Conservation (phyloP, 306 rosid species). For the Fragaria vesca region DNA sequence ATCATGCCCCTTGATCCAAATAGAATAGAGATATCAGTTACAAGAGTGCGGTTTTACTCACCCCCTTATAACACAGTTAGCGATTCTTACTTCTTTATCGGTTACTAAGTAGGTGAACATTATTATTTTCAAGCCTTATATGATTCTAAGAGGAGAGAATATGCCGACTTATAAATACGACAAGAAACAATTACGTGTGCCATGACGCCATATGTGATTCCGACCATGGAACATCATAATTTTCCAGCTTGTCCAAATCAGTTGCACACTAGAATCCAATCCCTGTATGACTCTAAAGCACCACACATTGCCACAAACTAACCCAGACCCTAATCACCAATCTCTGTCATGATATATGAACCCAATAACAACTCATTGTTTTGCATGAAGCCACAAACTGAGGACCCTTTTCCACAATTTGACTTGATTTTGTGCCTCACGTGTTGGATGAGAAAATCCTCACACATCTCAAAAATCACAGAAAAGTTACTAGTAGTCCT, state of each 20-base stretch:
- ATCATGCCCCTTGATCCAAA: too few species aligned
- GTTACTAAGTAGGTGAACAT: too few species aligned
- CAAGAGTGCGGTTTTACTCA: too few species aligned
- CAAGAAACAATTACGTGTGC: background rate
- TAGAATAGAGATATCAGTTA: too few species aligned
- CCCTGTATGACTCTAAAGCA: background rate
- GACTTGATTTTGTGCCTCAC: too few species aligned
- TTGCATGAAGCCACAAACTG: background rate
- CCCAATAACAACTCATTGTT: background rate
- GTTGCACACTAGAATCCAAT: background rate
- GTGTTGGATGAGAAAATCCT: background rate
- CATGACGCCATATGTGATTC: conserved; percentile 1
- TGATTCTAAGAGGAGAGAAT: background rate
- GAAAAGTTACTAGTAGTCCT: background rate
- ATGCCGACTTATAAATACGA: background rate
- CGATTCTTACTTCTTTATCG: too few species aligned
- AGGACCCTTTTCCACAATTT: background rate
- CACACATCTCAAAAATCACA: too few species aligned
- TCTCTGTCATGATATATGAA: background rate
- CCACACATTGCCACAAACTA: background rate
- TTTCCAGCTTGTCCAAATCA: background rate
- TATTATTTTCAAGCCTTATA: too few species aligned
- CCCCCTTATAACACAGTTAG: too few species aligned
- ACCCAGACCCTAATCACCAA: background rate
- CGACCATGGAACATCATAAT: background rate